These are phyloP conservation scores for Boletales sp. DNA, from an alignment of 768 basidiomycete genomes.

Conservation along the genomic window DNA sequence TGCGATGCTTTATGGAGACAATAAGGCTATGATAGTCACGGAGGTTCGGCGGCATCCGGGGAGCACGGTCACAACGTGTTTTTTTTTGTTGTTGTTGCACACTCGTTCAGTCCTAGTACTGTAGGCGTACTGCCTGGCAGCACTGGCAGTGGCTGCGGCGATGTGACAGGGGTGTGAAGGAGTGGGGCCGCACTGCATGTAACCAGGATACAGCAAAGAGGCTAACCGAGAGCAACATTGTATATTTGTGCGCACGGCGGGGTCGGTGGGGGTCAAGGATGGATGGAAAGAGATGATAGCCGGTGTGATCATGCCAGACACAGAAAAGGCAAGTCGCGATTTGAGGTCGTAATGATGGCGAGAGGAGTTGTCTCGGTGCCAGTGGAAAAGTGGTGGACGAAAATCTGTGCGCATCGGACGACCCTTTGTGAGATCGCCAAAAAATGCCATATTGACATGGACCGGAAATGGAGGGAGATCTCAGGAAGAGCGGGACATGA, in stretches of 20 bases:
- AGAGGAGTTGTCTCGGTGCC: neutral
- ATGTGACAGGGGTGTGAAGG: neutral
- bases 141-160: too few relatives aligned
- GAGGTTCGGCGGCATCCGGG: constrained; percentile 9
- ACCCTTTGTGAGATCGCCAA: constrained; percentile 19
- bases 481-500: constrained; percentile 16
- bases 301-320: neutral
- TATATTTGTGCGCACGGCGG: too few relatives aligned
- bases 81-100: neutral
- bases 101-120: too few relatives aligned
- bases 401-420: neutral
- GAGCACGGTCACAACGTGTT: constrained; percentile 6
- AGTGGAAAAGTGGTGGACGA: too few relatives aligned
- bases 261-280: too few relatives aligned
- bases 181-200: neutral
- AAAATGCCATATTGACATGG: constrained; percentile 17
- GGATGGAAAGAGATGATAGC: neutral
- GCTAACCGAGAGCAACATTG: neutral
- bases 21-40: constrained; percentile 5
- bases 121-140: too few relatives aligned
- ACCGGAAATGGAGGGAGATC: constrained; percentile 26
- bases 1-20: constrained; percentile 10
- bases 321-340: too few relatives aligned
- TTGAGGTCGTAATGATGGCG: neutral
- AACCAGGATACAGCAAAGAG: neutral